These are phyloP conservation scores for Huiozyma sinensis DNA, from an alignment of 805 yeast species.

Conservation along the genomic window DNA sequence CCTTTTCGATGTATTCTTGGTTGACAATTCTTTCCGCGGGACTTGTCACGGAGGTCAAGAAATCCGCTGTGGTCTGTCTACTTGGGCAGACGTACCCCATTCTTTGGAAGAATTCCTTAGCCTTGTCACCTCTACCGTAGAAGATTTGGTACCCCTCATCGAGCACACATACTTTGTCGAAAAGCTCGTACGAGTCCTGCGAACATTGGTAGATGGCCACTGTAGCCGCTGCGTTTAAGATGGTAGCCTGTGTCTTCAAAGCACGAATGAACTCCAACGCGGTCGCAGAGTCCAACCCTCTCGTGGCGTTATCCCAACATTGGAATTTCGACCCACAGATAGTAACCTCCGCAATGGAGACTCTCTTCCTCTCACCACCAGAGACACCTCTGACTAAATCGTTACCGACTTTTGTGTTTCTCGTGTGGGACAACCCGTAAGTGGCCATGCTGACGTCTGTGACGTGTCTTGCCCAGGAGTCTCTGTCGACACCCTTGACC, in stretches of 20 bases:
- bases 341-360: conserved; percentile 70
- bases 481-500: conserved; percentile 44
- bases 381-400: conserved; percentile 63
- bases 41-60: conserved; percentile 58
- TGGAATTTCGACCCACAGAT: conserved; percentile 53
- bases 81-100: conserved; percentile 59
- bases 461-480: conserved; percentile 42
- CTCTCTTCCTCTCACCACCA: conserved; percentile 83
- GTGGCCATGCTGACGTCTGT: conserved; percentile 45
- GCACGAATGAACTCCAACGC: conserved; percentile 67
- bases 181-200: conserved; percentile 52
- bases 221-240: conserved; percentile 44
- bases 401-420: conserved; percentile 51
- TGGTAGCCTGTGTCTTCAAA: conserved; percentile 48
- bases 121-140: conserved; percentile 47
- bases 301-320: conserved; percentile 75
- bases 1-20: conserved; percentile 30
- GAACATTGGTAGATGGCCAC: conserved; percentile 66
- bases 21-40: conserved; percentile 45
- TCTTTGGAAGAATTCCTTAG: conserved; percentile 46
- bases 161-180: conserved; percentile 52
- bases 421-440: conserved; percentile 52
- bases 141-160: conserved; percentile 54
- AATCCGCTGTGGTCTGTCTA: conserved; percentile 66
- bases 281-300: conserved; percentile 79